phyloP scores from a whole-genome alignment of 2,329 filamentous ascomycete genomes.

The Nigrospora sphaerica region DNA sequence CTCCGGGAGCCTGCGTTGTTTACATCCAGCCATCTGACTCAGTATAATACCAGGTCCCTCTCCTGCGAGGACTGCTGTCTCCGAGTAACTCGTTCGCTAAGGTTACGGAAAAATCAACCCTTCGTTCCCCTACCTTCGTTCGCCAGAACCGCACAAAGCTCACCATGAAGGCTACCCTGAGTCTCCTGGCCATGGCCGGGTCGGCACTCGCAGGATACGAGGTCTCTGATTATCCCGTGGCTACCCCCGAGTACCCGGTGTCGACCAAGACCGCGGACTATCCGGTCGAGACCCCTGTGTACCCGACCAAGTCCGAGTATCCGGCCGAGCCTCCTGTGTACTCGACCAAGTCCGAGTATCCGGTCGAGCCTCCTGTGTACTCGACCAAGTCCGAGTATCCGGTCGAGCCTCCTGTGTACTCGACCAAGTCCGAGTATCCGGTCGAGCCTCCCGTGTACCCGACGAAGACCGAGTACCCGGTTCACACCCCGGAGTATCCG shows the following conservation, averaged over 20 bases:
- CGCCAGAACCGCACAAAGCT: constrained; percentile 4
- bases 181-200: constrained; percentile 17
- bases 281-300: no score
- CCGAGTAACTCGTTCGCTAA: constrained; percentile 23
- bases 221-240: not conserved
- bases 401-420: no score
- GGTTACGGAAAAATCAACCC: constrained; percentile 17
- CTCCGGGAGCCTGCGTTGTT: no score
- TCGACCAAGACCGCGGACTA: not conserved
- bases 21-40: no score
- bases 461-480: constrained; percentile 3
- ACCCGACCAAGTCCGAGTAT: no score
- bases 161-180: constrained; percentile 19
- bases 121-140: constrained; percentile 4
- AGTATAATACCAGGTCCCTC: not conserved
- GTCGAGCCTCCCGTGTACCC: not conserved
- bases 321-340: no score
- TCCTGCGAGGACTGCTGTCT: not conserved
- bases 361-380: no score
- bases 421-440: constrained; percentile 3
- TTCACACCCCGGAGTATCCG: not conserved
- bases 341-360: no score
- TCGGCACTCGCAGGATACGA: constrained; percentile 13
- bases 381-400: no score
- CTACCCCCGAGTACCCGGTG: no score